These are phyloP conservation scores for Thermothielavioides terrestris DNA, from an alignment of 495 filamentous ascomycete genomes.

Conservation along the genomic window DNA sequence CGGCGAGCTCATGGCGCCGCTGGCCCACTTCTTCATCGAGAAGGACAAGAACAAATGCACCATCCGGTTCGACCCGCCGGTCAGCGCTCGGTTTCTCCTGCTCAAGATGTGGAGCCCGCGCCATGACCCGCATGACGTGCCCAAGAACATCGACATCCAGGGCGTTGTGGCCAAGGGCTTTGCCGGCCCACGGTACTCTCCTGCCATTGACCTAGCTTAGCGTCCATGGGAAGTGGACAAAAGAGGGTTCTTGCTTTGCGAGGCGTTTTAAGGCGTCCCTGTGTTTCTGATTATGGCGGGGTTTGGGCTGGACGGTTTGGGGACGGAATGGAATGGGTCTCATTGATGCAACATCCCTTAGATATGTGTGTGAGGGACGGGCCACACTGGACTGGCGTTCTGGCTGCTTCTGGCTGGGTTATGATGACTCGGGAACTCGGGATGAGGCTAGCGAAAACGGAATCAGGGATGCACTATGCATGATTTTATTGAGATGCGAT, in stretches of 20 bases:
- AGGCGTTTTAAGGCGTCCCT: too few species aligned
- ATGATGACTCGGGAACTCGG: too few species aligned
- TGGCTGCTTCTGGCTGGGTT: too few species aligned
- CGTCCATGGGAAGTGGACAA: not conserved
- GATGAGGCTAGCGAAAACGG: too few species aligned
- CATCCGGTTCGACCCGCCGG: slow-evolving; percentile 79
- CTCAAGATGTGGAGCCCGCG: slow-evolving; percentile 79
- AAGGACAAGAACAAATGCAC: slow-evolving; percentile 73
- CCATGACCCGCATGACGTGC: slow-evolving; percentile 36
- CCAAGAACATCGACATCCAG: slow-evolving; percentile 76
- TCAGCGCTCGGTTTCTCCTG: slow-evolving; percentile 72
- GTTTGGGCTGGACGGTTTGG: too few species aligned
- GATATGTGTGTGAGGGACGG: too few species aligned
- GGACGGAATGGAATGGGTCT: too few species aligned
- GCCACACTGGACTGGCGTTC: too few species aligned
- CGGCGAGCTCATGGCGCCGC: slow-evolving; percentile 53
- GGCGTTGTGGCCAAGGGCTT: slow-evolving; percentile 71
- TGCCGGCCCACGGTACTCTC: slow-evolving; percentile 74
- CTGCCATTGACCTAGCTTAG: slow-evolving; percentile 13
- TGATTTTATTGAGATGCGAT: too few species aligned
- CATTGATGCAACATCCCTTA: too few species aligned
- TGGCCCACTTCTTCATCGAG: slow-evolving; percentile 72
- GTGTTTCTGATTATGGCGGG: too few species aligned
- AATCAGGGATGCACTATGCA: too few species aligned
- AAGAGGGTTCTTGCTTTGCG: not conserved